These are phyloP conservation scores for Parietichytrium sp. DNA, from an alignment of 108 stramenopile species.

Conservation along the genomic window DNA sequence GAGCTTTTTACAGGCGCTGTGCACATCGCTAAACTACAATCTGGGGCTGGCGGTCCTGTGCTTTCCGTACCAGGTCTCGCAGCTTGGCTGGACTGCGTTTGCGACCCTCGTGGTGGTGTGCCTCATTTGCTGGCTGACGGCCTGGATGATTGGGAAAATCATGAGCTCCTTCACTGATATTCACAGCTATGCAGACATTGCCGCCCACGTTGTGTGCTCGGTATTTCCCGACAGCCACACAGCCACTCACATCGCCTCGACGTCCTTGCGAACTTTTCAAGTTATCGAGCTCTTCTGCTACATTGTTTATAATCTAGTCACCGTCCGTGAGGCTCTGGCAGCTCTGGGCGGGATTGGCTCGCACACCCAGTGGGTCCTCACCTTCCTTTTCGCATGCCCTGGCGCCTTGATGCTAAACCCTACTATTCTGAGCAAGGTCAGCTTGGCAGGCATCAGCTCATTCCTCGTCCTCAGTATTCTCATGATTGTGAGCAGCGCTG, in stretches of 20 bases:
- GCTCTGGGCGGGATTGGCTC: not conserved
- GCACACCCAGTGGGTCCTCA: not conserved
- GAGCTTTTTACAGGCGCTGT: slow-evolving; percentile 2
- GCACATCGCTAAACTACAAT: slow-evolving; percentile 37
- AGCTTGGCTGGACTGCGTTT: not conserved
- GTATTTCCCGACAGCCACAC: not conserved
- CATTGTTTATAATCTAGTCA: not conserved
- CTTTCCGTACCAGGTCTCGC: not conserved
- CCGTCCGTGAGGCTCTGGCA: slow-evolving; percentile 17
- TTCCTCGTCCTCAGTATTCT: slow-evolving; percentile 7
- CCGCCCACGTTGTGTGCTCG: not conserved
- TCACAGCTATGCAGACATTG: slow-evolving; percentile 31
- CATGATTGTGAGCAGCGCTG: not conserved
- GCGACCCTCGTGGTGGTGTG: not conserved
- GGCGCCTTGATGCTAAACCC: not conserved
- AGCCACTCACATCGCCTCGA: not conserved
- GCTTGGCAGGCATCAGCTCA: not conserved
- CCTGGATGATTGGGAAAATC: slow-evolving; percentile 25
- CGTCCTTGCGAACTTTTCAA: slow-evolving; percentile 12
- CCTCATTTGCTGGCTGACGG: not conserved
- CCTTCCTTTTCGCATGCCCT: not conserved
- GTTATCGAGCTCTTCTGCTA: slow-evolving; percentile 30
- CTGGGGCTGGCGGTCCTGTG: slow-evolving; percentile 14
- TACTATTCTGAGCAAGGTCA: slow-evolving; percentile 7
- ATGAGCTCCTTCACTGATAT: slow-evolving; percentile 1